Evolutionary conservation across 129 eudicot species (phyloP).

Genomic region (Tagetes patula): DNA sequence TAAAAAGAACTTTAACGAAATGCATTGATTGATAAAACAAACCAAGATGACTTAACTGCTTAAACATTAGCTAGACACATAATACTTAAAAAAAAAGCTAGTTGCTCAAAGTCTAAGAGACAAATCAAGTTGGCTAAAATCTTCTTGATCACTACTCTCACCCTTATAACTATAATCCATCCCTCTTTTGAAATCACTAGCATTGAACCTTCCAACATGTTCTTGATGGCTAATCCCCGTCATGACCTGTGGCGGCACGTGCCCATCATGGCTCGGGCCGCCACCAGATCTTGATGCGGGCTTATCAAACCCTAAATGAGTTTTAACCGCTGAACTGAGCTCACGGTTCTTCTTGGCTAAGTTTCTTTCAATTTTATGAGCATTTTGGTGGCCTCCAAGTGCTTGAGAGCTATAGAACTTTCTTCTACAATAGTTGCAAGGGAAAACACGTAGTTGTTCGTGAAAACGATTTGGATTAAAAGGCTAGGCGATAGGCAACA

Average conservation of each 20-base stretch:
- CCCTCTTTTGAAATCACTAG: constrained; percentile 28
- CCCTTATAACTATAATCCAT: constrained; percentile 28
- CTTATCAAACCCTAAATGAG: constrained; percentile 31
- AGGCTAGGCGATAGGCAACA: no score
- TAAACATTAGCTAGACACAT: constrained; percentile 6
- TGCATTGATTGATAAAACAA: neutral
- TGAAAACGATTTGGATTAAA: neutral
- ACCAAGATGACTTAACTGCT: neutral
- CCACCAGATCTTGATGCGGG: constrained; percentile 27
- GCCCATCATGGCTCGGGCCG: constrained; percentile 27
- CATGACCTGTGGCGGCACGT: constrained; percentile 19
- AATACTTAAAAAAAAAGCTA: neutral
- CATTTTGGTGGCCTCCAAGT: constrained; percentile 95
- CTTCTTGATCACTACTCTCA: constrained; percentile 43
- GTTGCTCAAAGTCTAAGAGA: constrained; percentile 65
- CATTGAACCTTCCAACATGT: constrained; percentile 34
- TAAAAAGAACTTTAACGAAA: neutral
- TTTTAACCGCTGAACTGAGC: constrained; percentile 26
- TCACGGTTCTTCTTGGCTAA: constrained; percentile 73
- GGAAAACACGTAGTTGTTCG: constrained; percentile 46
- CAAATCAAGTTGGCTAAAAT: constrained; percentile 67
- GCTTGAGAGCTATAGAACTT: constrained; percentile 88
- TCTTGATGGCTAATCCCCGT: constrained; percentile 27
- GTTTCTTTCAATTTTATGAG: constrained; percentile 77
- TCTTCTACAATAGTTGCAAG: constrained; percentile 77